A percentile compares a stretch with the other conserved stretches of the same genome.
These are phyloP conservation scores for Populus euphratica DNA, from an alignment of 345 rosid genomes.

Conservation along the genomic window DNA sequence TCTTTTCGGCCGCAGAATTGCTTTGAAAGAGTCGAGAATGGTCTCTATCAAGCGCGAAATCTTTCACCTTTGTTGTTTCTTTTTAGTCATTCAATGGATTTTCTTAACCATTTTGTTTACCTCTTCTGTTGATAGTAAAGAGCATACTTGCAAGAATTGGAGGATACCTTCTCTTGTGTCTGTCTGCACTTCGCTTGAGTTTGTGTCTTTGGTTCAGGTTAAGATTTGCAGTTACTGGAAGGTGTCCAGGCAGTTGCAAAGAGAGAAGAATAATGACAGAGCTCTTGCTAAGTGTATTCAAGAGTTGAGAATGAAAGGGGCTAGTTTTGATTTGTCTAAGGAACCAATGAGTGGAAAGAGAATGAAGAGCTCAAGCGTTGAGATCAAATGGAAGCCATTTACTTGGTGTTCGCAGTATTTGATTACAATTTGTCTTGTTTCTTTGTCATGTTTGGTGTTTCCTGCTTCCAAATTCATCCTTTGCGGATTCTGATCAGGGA, in stretches of 20 bases:
- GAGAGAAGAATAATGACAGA: constrained; percentile 64
- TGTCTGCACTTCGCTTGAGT: constrained; percentile 55
- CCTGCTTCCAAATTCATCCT: constrained; percentile 68
- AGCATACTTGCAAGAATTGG: constrained; percentile 62
- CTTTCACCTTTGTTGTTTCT: constrained; percentile 79
- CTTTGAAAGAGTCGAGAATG: constrained; percentile 57
- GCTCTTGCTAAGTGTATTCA: constrained; percentile 66
- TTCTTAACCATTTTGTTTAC: constrained; percentile 62
- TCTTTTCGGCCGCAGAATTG: constrained; percentile 45
- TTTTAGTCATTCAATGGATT: constrained; percentile 62
- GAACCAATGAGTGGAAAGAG: constrained; percentile 76
- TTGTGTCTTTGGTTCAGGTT: constrained; percentile 63
- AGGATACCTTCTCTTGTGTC: constrained; percentile 71
- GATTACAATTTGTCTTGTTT: constrained; percentile 57
- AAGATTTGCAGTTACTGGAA: constrained; percentile 74
- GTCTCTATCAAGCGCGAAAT: constrained; percentile 76
- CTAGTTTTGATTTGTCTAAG: constrained; percentile 79
- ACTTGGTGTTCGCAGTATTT: constrained; percentile 73
- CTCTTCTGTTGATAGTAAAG: constrained; percentile 33
- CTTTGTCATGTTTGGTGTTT: constrained; percentile 57
- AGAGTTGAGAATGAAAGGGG: constrained; percentile 94
- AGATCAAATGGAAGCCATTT: constrained; percentile 88
- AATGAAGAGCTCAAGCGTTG: constrained; percentile 93
- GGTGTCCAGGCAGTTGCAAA: constrained; percentile 59
- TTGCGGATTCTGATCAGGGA: constrained; percentile 41